Evolutionary conservation across 2,329 filamentous ascomycete genomes (phyloP), one percentile per base, ranked within the genome.

Genomic region (Cryphonectria parasitica): DNA sequence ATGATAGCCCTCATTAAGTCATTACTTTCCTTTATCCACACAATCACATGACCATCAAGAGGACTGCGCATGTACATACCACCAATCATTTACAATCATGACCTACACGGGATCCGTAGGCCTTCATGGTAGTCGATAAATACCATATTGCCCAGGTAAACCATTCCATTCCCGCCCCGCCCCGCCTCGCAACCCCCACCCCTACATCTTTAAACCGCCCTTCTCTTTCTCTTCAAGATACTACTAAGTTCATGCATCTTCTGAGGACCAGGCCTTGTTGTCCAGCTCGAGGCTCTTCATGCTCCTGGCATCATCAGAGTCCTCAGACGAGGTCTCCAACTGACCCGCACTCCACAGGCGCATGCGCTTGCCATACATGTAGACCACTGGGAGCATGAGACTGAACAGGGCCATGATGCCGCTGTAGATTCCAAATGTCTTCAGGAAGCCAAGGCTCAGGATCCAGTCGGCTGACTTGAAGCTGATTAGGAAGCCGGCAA

Each of bases 401-500:
- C 71, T 70, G 58, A 74, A 67, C 11, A 70, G 56, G 41, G 58
- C 54, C 61, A 76, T 69, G 19, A 69, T 69, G 25, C 64, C 71
- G 43, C 54, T 69, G 66, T 75, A 76, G 28, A 74, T 70, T 34
- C 68, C 70, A 36, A 76, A 73, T 15, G 71, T 70, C 62, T 66
- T 69, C 11, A 74, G 54, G 64, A 72, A 72, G 15, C 71, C 73
- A 13, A 74, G 60, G 15, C 68, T 60, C 41, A 74, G 66, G 54
- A 75, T 71, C 73, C 72, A 75, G 36, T 71, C 69, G 17, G 75
- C 75, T 2, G 71, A 73, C 43, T 75, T 69, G 66, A 75, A 75
- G 39, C 69, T 69, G 39, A 74, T 71, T n/a, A 68, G 19, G 74
- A 76, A 76, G 15, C 72, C 73, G 36, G 74, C 69, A 3, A 76